Evolutionary conservation across 2,329 filamentous ascomycete genomes (phyloP), one percentile per base, ranked within the genome.

Genomic region (Cladophialophora psammophila): DNA sequence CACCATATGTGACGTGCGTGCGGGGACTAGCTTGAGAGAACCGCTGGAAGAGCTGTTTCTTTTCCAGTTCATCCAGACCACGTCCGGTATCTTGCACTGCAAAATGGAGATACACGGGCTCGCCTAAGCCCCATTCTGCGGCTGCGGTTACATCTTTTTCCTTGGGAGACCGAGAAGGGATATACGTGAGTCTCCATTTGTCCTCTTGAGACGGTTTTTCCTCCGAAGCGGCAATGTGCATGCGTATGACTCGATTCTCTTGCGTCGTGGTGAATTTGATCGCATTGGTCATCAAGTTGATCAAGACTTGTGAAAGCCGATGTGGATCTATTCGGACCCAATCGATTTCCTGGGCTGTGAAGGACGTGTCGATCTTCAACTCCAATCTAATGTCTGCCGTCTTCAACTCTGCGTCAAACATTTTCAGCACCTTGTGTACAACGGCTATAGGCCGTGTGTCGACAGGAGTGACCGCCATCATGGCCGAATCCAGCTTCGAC

Each of bases 271-370:
- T 94, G 74, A 94, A 94, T 73, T 94, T 94, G 76, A 94, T 89
- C 0, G 91, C 90, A 73, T 94, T 94, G 7, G 91, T 92, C 8
- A 91, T 86, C 1, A 94, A 83, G 72, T 94, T 94, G 76, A 94
- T 93, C 3, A 94, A 81, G 0, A 94, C 90, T 76, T 94, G 91
- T 60, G 91, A 85, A 58, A 94, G 87, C 31, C 91, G 85, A 15
- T 89, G 90, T 0, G 91, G 89, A 75, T 94, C 92, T 34, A 93
- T 79, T 59, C 82, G 81, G 12, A 93, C 86, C 82, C 88, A 93
- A 40, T 90, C 86, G 38, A 91, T 80, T 0, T 79, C 79, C 1
- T 89, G 80, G 1, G 84, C 78, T 3, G 80, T 80, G 74, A 89
- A 91, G 0, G 89, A 90, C 15, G 84, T 75, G 71, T 90, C 87